These are phyloP conservation scores for Puccinellia tenuiflora DNA, from an alignment of 176 grass and related monocot species.

Conservation along the genomic window DNA sequence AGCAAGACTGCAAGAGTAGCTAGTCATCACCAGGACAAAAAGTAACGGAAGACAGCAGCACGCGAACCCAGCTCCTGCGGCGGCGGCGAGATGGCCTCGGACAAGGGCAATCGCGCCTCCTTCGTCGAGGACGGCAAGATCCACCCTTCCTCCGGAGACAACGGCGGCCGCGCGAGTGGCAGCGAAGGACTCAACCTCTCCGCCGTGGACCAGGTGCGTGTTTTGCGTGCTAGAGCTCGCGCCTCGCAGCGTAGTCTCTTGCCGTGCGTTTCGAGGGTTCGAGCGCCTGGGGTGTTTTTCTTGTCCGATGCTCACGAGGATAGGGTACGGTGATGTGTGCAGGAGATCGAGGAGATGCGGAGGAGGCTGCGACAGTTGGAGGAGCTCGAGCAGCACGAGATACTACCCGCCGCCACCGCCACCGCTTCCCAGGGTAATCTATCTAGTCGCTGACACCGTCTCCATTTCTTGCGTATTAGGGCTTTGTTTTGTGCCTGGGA, in stretches of 20 bases:
- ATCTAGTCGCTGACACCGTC: neutral
- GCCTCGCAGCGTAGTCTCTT: neutral
- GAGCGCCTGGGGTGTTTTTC: neutral
- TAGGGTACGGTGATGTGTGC: constrained; percentile 11
- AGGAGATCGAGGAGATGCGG: constrained; percentile 33
- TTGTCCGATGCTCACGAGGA: neutral
- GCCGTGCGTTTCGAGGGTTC: neutral
- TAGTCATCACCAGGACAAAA: neutral
- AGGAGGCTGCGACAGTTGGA: constrained; percentile 27
- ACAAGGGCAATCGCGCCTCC: neutral
- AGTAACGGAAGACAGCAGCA: neutral
- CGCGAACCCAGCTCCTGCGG: constrained; percentile 6
- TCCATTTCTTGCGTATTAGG: neutral
- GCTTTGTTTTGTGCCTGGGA: neutral
- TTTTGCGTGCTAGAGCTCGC: neutral
- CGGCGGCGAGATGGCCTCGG: constrained; percentile 4
- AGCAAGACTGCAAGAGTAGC: neutral
- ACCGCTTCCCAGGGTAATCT: constrained; percentile 24
- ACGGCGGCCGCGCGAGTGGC: neutral
- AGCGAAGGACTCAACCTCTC: neutral
- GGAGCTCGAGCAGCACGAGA: constrained; percentile 19
- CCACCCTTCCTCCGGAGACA: neutral
- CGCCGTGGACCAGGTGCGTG: constrained; percentile 16
- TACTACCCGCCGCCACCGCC: neutral
- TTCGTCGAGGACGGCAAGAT: neutral